Conservation (phyloP, 2,329 filamentous ascomycete genomes). For the Ambrosiella xylebori region DNA sequence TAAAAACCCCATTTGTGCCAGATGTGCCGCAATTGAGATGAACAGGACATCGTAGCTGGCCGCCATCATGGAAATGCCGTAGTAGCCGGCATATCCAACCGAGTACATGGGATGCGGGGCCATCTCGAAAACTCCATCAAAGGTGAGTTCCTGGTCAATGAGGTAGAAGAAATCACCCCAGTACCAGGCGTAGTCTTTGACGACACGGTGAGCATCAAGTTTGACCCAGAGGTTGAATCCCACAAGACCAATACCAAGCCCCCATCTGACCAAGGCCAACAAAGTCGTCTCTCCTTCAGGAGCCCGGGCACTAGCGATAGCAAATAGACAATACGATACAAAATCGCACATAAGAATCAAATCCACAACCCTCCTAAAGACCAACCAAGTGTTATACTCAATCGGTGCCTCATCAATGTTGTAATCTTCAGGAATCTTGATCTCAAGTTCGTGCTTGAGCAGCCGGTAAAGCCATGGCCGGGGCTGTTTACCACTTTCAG, state of each 20-base stretch:
- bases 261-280: slow-evolving; percentile 61
- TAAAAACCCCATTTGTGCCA: slow-evolving; percentile 86
- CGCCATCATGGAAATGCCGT: slow-evolving; percentile 94
- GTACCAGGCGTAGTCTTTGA: slow-evolving; percentile 99
- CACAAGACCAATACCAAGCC: slow-evolving; percentile 58
- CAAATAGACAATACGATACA: slow-evolving; percentile 89
- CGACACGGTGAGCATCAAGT: slow-evolving; percentile 87
- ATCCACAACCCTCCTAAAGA: slow-evolving; percentile 90
- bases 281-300: slow-evolving; percentile 54
- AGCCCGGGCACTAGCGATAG: slow-evolving; percentile 64
- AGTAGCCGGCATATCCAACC: slow-evolving; percentile 93
- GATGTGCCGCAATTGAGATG: slow-evolving; percentile 89
- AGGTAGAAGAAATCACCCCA: slow-evolving; percentile 99
- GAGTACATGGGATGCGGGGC: slow-evolving; percentile 98
- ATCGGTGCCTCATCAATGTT: slow-evolving; percentile 81
- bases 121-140: slow-evolving; percentile 98
- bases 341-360: slow-evolving; percentile 99
- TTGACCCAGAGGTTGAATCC: slow-evolving; percentile 98
- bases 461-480: slow-evolving; percentile 67
- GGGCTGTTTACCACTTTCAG: slow-evolving; percentile 56
- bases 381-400: slow-evolving; percentile 98
- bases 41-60: slow-evolving; percentile 95
- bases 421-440: slow-evolving; percentile 89
- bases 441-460: slow-evolving; percentile 77
- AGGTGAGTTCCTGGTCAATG: slow-evolving; percentile 92